Percentiles rank a stretch among this genome's conserved stretches.
phyloP scores from a whole-genome alignment of 352 stramenopile species.

The Peronospora belbahrii region DNA sequence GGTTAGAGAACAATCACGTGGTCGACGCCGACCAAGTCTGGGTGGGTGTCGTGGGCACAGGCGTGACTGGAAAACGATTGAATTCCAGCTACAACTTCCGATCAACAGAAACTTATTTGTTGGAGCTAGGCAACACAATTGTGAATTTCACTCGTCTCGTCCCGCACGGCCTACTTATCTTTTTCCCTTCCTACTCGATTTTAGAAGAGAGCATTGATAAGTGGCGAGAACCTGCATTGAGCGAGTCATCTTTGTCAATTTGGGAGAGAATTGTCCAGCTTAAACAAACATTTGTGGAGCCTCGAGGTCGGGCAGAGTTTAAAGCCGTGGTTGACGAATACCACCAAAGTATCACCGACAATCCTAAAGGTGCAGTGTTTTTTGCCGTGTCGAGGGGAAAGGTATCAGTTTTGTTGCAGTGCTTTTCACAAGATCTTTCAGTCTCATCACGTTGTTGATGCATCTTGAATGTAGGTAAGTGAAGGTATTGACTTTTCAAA shows the following conservation, averaged over 20 bases:
- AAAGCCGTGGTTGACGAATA: conserved; percentile 77
- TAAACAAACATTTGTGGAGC: conserved; percentile 77
- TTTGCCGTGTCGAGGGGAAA: conserved; percentile 98
- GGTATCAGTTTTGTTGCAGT: conserved; percentile 22
- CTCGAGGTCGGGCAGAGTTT: conserved; percentile 63
- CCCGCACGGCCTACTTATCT: conserved; percentile 95
- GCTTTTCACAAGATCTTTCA: not conserved
- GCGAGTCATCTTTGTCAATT: conserved; percentile 48
- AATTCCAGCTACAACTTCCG: conserved; percentile 93
- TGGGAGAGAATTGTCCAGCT: conserved; percentile 72
- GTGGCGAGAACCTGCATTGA: conserved; percentile 51
- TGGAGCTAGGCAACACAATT: conserved; percentile 95
- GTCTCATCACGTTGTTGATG: not conserved
- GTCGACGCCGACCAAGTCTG: conserved; percentile 87
- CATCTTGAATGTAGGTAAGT: conserved; percentile 67
- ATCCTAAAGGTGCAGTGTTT: conserved; percentile 89
- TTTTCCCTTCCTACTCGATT: conserved; percentile 99
- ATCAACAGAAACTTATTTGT: conserved; percentile 90
- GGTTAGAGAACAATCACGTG: conserved; percentile 97
- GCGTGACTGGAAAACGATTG: conserved; percentile 89
- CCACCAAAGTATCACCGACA: conserved; percentile 59
- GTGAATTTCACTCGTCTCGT: conserved; percentile 91
- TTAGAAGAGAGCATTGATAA: conserved; percentile 82
- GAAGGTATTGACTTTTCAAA: conserved; percentile 99
- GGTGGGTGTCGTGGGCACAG: conserved; percentile 88